Base-by-base conservation (phyloP, 2,329 filamentous ascomycete species). In the Coleophoma cylindrospora region DNA sequence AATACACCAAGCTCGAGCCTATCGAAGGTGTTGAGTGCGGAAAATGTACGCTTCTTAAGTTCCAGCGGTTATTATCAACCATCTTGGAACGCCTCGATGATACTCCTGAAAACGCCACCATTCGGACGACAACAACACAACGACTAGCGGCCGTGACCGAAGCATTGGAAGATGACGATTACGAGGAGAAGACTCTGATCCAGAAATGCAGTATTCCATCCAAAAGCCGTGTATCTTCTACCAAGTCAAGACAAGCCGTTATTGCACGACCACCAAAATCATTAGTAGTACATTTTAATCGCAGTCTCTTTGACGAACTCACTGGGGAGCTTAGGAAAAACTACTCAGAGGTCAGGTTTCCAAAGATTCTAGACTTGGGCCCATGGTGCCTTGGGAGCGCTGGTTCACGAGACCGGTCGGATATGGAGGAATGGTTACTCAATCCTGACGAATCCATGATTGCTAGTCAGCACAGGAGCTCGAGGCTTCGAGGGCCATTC, bases 11-110 rank as follows among this genome's bases (percentile, higher is more conserved):
- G 12, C 76, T 96, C 9, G 94, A 97, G 64, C 76, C 80, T 2
- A 96, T 99, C 50, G 84, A 90, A 57, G 90, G 89, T 0, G 91
- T 97, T 2, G 87, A 96, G 63, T 99, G 94, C 67, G 81, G 85
- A 14, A 95, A 92, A 61, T 99, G 94, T 68, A 96, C 92, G 0
- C 76, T 96, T 1, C 68, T 91, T 9, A 79, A 79, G 49, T 70
- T 72, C 15, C 72, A 75, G 50, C 65, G 66, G 9, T 65, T 80
- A 1, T 64, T 85, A 44, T 69, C 66, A 1, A 71, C 69, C 9
- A 61, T 85, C 1, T 58, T 79, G 2, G 67, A 74, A 17, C 68
- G 67, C 51, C 64, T 69, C 40, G 65, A 65, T 34, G 64, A 66
- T 1, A 58, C 60, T 14, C 34, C 57, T 8, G 51, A 57, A 17